phyloP scores from a whole-genome alignment of 352 stramenopile genomes.

The Nothophytophthora sp. region DNA sequence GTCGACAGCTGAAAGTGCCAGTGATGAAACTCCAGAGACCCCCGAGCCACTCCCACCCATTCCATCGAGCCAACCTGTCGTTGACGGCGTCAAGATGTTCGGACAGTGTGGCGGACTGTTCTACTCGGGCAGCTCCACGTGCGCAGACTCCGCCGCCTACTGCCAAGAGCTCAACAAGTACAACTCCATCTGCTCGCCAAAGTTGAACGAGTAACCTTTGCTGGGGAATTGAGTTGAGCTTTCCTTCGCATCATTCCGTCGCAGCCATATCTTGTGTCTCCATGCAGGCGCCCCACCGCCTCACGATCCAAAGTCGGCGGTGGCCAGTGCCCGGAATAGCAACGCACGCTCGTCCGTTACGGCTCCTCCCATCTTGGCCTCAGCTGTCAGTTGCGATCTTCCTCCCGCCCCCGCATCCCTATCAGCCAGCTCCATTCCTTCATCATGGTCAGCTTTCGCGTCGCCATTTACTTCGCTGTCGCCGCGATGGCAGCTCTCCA shows the following conservation, averaged over 20 bases:
- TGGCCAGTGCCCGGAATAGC: too few relatives aligned
- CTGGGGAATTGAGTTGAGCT: too few relatives aligned
- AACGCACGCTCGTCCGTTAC: too few relatives aligned
- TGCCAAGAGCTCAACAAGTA: slow-evolving; percentile 22
- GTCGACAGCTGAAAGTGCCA: slow-evolving; percentile 2
- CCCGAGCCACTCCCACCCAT: slow-evolving; percentile 1
- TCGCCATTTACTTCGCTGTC: slow-evolving; percentile 10
- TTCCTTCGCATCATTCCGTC: too few relatives aligned
- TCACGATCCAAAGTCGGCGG: too few relatives aligned
- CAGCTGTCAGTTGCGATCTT: too few relatives aligned
- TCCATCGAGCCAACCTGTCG: slow-evolving; percentile 5
- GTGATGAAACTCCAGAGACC: not conserved
- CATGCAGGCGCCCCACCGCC: too few relatives aligned
- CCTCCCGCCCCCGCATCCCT: too few relatives aligned
- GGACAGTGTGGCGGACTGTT: slow-evolving; percentile 20
- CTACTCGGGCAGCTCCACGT: slow-evolving; percentile 19
- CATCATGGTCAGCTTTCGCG: slow-evolving; percentile 17
- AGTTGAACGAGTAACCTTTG: not conserved
- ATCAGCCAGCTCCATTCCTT: not conserved
- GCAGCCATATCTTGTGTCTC: too few relatives aligned
- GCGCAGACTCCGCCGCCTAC: slow-evolving; percentile 15
- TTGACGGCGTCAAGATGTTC: slow-evolving; percentile 19
- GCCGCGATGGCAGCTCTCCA: slow-evolving; percentile 1
- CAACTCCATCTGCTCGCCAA: slow-evolving; percentile 25
- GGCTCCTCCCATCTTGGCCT: too few relatives aligned